phyloP scores from a whole-genome alignment of 352 stramenopile genomes.

The Phytophthora citrophthora region DNA sequence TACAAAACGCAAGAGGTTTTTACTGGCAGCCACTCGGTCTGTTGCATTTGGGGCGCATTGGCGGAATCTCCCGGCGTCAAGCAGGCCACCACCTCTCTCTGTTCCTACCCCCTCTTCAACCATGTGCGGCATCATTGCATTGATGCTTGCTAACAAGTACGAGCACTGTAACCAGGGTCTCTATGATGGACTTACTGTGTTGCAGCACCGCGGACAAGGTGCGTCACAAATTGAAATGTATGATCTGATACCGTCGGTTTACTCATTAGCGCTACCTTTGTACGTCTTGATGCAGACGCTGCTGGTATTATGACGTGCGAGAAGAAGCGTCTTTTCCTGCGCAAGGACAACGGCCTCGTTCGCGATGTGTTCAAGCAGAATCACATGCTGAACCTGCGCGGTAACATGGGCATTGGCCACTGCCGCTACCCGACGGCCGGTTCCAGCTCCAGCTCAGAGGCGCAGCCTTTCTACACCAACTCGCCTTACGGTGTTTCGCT shows the following conservation, averaged over 20 bases:
- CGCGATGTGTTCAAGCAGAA: constrained; percentile 99
- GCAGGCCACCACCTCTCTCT: constrained; percentile 1
- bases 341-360: constrained; percentile 99
- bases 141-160: constrained; percentile 96
- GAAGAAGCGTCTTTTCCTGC: constrained; percentile 94
- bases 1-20: constrained; percentile 35
- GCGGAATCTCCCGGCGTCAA: constrained; percentile 24
- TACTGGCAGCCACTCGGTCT: constrained; percentile 28
- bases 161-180: constrained; percentile 94
- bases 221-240: background rate
- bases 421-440: constrained; percentile 98
- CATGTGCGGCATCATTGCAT: constrained; percentile 99
- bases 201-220: constrained; percentile 97
- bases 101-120: constrained; percentile 18
- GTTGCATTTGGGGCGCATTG: constrained; percentile 28
- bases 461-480: constrained; percentile 99
- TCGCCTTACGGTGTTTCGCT: constrained; percentile 98
- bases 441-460: constrained; percentile 88
- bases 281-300: constrained; percentile 56
- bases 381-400: constrained; percentile 96
- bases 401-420: constrained; percentile 97
- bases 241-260: background rate
- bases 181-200: constrained; percentile 97
- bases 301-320: constrained; percentile 97
- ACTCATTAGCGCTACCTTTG: constrained; percentile 26